Evolutionary conservation across 1,139 yeast genomes (phyloP), one percentile per base, ranked within the genome.

Genomic region (Hyphopichia khmerensis): DNA sequence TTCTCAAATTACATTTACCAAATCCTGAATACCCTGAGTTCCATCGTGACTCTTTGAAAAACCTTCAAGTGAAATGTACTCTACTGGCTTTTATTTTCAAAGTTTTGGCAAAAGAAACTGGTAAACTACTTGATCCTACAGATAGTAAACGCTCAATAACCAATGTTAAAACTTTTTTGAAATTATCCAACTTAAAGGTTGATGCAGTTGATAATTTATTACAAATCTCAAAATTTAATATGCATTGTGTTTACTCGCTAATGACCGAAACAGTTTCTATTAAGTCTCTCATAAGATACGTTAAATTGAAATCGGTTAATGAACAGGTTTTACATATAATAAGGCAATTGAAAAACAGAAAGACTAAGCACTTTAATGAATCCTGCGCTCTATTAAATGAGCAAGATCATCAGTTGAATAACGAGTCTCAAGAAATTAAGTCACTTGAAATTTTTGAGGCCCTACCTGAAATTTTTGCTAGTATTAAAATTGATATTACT

Each of bases 311-410:
- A 26, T 70, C 76, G 0, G 64, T 71, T 13, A 73, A 73, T 50
- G 66, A 62, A 34, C 66, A 64, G 23, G 57, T 73, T 8, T 73
- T 73, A 50, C 65, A 66, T 35, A 51, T 72, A 27, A 66, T 69
- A 2, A 52, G 75, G 42, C 62, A 61, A 42, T 46, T 70, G 11
- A 51, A 70, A 36, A 69, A 69, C 40, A 59, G 67, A 40, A 52
- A 49, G 26, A 60, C 60, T 21, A 40, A 48, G 3, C 53, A 60
- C 21, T 59, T 56, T 19, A 72, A 71, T 45, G 49, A 50, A 29
- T 57, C 56, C 18, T 72, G 60, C 31, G 35, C 41, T 8, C 18
- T 18, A 14, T 32, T 43, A 18, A n/a, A 33, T 30, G n/a, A 31
- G 21, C 24, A 34, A 15, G 33, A 33, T 16, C 35, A 18, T 26